phyloP scores from a whole-genome alignment of 2,329 filamentous ascomycete genomes.

The Bertia moriformis region DNA sequence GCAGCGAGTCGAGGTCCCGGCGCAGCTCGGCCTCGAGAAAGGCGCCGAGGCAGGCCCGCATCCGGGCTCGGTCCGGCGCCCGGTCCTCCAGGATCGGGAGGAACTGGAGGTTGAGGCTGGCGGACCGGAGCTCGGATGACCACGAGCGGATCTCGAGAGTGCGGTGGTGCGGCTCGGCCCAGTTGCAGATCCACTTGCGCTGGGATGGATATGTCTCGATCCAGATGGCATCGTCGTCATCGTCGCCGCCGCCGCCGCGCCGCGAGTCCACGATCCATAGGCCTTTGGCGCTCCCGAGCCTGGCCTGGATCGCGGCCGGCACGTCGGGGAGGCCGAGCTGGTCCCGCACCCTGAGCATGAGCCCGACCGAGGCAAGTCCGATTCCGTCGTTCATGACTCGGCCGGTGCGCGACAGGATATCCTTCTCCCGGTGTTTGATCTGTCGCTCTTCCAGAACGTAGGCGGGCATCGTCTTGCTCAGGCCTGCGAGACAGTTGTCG shows the following conservation, averaged over 20 bases:
- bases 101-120: slow-evolving; percentile 51
- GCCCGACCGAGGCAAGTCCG: slow-evolving; percentile 43
- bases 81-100: slow-evolving; percentile 53
- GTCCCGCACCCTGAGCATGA: slow-evolving; percentile 36
- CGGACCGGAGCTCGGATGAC: slow-evolving; percentile 29
- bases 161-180: slow-evolving; percentile 30
- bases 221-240: slow-evolving; percentile 33
- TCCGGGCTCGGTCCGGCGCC: slow-evolving; percentile 24
- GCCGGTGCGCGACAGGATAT: slow-evolving; percentile 19
- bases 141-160: slow-evolving; percentile 49
- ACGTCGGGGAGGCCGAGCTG: slow-evolving; percentile 32
- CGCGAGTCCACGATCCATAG: slow-evolving; percentile 52
- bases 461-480: slow-evolving; percentile 33
- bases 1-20: slow-evolving; percentile 33
- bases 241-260: slow-evolving; percentile 22
- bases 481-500: slow-evolving; percentile 17
- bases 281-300: slow-evolving; percentile 62
- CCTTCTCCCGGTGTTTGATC: slow-evolving; percentile 21
- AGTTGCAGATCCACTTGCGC: slow-evolving; percentile 46
- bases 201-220: slow-evolving; percentile 56
- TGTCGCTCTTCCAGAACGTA: slow-evolving; percentile 28
- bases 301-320: slow-evolving; percentile 53
- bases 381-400: slow-evolving; percentile 54
- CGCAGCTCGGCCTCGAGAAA: slow-evolving; percentile 34
- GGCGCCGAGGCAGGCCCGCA: slow-evolving; percentile 30